These are phyloP conservation scores for Erucastrum elatum DNA, from an alignment of 345 rosid species.

Conservation along the genomic window DNA sequence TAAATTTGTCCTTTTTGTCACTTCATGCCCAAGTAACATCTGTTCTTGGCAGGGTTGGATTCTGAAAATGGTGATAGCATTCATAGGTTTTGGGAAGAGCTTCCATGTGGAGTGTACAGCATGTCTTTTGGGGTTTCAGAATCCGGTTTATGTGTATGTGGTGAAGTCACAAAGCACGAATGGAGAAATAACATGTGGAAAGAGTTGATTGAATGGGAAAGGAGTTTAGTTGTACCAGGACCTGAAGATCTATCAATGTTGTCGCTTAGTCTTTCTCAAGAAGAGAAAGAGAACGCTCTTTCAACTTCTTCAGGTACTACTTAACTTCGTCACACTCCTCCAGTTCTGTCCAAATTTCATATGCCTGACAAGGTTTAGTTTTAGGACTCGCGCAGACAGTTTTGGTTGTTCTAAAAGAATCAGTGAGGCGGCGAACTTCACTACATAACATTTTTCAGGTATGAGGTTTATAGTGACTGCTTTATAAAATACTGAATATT, in stretches of 20 bases:
- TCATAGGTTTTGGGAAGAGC: conserved; percentile 79
- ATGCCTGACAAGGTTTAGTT: conserved; percentile 35
- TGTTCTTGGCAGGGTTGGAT: conserved; percentile 47
- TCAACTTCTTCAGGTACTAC: conserved; percentile 35
- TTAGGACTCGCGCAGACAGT: conserved; percentile 55
- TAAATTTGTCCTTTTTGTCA: conserved; percentile 1
- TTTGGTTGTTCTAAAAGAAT: conserved; percentile 58
- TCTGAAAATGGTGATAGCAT: conserved; percentile 44
- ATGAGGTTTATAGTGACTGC: neutral
- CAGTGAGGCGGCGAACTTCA: conserved; percentile 68
- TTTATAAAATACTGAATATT: neutral
- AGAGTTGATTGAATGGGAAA: conserved; percentile 76
- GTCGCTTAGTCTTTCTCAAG: conserved; percentile 18
- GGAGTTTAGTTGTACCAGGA: conserved; percentile 56
- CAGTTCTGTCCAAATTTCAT: neutral
- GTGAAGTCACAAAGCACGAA: conserved; percentile 62
- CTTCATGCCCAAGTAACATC: neutral
- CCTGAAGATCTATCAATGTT: conserved; percentile 41
- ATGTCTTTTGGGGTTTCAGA: conserved; percentile 45
- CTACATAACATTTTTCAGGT: conserved; percentile 62
- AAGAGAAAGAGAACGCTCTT: conserved; percentile 3
- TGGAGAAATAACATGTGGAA: conserved; percentile 55
- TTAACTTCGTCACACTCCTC: neutral
- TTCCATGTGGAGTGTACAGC: conserved; percentile 80
- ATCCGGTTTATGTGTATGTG: conserved; percentile 38